phyloP scores from a whole-genome alignment of 352 stramenopile genomes.

The Phytopythium litorale region DNA sequence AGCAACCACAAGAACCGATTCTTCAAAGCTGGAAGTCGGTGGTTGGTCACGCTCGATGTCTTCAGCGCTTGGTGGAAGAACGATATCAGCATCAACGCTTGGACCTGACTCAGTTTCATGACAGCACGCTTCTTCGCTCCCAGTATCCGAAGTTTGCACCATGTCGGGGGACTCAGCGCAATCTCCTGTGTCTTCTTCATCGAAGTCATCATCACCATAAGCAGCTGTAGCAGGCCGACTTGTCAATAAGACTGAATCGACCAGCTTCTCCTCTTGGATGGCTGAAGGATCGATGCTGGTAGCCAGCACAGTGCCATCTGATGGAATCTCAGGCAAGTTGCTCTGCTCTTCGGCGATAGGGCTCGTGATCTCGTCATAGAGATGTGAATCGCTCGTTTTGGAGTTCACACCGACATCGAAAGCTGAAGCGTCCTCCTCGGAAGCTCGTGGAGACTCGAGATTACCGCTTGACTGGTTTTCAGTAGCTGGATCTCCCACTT shows the following conservation, averaged over 20 bases:
- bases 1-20: not conserved
- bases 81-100: not conserved
- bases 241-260: not conserved
- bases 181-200: conserved; percentile 6
- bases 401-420: not conserved
- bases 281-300: not conserved
- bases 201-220: conserved; percentile 25
- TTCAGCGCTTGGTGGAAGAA: too few relatives aligned
- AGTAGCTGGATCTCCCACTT: too few relatives aligned
- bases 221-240: not conserved
- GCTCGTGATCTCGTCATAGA: not conserved
- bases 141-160: conserved; percentile 2
- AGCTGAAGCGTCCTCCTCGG: not conserved
- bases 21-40: not conserved
- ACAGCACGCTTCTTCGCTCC: not conserved
- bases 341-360: not conserved
- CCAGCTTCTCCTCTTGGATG: not conserved
- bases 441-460: not conserved
- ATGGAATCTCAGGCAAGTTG: too few relatives aligned
- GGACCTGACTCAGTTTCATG: not conserved
- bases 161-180: not conserved
- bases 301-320: not conserved
- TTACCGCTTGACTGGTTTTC: not conserved
- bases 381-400: not conserved
- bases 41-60: not conserved